These are phyloP conservation scores for Colletotrichum graminicola DNA, from an alignment of 2,329 filamentous ascomycete genomes.

Conservation along the genomic window DNA sequence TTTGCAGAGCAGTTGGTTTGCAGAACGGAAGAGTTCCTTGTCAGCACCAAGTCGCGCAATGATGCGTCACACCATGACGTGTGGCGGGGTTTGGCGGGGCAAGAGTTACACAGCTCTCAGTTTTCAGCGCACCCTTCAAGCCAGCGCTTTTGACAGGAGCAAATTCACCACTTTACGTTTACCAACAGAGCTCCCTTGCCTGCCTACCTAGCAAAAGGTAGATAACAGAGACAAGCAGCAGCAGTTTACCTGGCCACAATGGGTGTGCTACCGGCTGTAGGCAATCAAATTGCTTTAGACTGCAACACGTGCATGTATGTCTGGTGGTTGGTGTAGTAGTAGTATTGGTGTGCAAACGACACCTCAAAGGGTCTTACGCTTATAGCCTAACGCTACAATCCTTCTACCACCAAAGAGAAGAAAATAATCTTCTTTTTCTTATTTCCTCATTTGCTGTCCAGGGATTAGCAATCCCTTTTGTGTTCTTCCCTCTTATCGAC, in stretches of 20 bases:
- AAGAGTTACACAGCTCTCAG: constrained; percentile 7
- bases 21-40: constrained; percentile 3
- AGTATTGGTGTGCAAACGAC: constrained; percentile 8
- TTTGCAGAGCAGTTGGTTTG: background rate
- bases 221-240: too few relatives aligned
- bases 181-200: too few relatives aligned
- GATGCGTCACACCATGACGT: constrained; percentile 43
- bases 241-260: background rate
- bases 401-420: constrained; percentile 9
- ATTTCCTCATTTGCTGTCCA: constrained; percentile 5
- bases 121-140: background rate
- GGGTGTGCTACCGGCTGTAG: background rate
- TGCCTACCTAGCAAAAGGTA: too few relatives aligned
- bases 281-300: background rate
- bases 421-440: background rate
- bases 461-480: background rate
- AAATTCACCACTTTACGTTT: background rate
- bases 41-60: background rate
- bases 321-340: constrained; percentile 3
- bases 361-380: background rate
- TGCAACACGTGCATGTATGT: background rate
- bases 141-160: background rate
- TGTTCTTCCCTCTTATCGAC: constrained; percentile 5
- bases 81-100: constrained; percentile 42
- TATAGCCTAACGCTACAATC: constrained; percentile 6